Percentiles rank a stretch among this genome's conserved stretches.
phyloP scores from a whole-genome alignment of 2,329 filamentous ascomycete genomes.

The Aspergillus hiratsukae region DNA sequence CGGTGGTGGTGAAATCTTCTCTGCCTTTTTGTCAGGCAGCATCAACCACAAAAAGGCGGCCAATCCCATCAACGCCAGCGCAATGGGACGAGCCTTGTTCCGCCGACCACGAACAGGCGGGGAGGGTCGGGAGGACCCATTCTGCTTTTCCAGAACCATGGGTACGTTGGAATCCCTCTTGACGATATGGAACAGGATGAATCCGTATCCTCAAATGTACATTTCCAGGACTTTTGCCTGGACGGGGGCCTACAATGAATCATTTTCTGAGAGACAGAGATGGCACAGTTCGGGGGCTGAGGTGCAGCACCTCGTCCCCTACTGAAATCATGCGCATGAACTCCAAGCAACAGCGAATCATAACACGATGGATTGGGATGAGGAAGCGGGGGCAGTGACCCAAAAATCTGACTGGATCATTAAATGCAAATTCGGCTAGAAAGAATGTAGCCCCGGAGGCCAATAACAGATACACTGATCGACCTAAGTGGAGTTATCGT shows the following conservation, averaged over 20 bases:
- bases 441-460: neutral
- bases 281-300: neutral
- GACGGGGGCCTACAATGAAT: neutral
- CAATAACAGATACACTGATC: too few species aligned
- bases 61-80: slow-evolving; percentile 8
- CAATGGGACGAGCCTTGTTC: slow-evolving; percentile 1
- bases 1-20: neutral
- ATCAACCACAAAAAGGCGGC: slow-evolving; percentile 7
- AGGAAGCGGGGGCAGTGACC: neutral
- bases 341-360: neutral
- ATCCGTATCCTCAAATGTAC: neutral
- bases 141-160: neutral
- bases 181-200: neutral
- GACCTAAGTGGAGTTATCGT: neutral
- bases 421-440: neutral
- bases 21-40: neutral
- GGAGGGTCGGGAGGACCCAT: neutral
- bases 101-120: neutral
- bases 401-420: neutral
- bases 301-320: neutral
- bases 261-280: neutral
- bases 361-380: neutral
- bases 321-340: neutral
- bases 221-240: neutral
- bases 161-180: neutral